Conservation (phyloP, 805 yeast genomes). For the Pichia paraexigua region DNA sequence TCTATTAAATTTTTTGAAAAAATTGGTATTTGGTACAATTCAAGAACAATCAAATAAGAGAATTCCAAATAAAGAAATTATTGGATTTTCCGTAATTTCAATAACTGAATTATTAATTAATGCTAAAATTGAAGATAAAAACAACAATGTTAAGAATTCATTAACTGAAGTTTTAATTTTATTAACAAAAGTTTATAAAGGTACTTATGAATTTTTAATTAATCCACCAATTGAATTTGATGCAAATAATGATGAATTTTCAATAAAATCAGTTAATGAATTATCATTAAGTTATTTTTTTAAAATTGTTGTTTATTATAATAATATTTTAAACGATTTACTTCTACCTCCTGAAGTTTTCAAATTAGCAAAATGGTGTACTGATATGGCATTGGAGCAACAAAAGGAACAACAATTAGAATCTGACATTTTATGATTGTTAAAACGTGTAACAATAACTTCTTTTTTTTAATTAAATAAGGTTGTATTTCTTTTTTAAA, state of each 20-base stretch:
- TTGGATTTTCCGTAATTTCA: constrained; percentile 58
- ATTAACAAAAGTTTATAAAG: constrained; percentile 51
- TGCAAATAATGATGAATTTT: constrained; percentile 14
- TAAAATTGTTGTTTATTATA: constrained; percentile 56
- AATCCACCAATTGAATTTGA: constrained; percentile 24
- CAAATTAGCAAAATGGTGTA: constrained; percentile 64
- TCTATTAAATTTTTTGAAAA: not conserved
- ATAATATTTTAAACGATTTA: constrained; percentile 56
- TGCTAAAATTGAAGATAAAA: constrained; percentile 59
- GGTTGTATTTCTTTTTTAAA: not conserved
- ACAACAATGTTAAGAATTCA: constrained; percentile 42
- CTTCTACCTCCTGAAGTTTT: constrained; percentile 55
- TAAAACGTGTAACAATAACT: not conserved
- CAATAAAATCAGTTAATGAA: constrained; percentile 50
- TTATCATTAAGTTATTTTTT: constrained; percentile 56
- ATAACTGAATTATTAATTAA: constrained; percentile 49
- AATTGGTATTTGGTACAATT: constrained; percentile 9
- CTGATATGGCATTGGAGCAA: constrained; percentile 54
- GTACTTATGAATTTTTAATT: constrained; percentile 41
- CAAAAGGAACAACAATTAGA: constrained; percentile 24
- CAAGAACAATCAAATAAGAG: constrained; percentile 51
- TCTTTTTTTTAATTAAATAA: not conserved
- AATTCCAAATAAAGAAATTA: constrained; percentile 47
- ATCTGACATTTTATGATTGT: not conserved
- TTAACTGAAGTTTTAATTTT: constrained; percentile 53